Percentiles rank a stretch among this genome's conserved stretches.
phyloP scores from a whole-genome alignment of 1,139 yeast genomes.

The Saccharomyces pastorianus region DNA sequence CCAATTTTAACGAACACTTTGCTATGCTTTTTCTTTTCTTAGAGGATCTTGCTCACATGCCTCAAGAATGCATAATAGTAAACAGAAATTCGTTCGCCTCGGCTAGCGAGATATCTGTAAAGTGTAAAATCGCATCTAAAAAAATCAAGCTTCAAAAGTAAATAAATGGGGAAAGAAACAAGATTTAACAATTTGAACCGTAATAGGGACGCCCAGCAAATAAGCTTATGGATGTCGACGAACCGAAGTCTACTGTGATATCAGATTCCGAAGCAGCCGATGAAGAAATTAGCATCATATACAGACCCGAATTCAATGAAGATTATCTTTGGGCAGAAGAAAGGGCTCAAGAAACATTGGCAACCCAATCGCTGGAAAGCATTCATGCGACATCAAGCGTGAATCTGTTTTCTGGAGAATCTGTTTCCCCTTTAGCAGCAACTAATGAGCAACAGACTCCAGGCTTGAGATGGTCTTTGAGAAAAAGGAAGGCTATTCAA shows the following conservation, averaged over 20 bases:
- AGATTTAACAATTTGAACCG: not conserved
- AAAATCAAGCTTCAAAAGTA: not conserved
- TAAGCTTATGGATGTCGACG: not conserved
- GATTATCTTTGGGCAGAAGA: not conserved
- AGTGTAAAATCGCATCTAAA: not conserved
- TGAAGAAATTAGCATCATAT: not conserved
- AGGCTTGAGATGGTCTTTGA: constrained; percentile 12
- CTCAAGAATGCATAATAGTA: not conserved
- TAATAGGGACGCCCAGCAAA: not conserved
- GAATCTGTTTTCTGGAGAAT: not conserved
- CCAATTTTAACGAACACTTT: not conserved
- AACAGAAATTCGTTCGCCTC: not conserved
- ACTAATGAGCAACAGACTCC: not conserved
- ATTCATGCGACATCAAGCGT: not conserved
- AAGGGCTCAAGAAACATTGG: not conserved
- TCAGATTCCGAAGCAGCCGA: not conserved
- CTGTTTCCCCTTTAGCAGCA: not conserved
- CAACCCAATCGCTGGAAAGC: not conserved
- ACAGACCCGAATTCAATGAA: not conserved
- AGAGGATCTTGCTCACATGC: not conserved
- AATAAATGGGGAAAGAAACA: not conserved
- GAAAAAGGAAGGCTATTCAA: constrained; percentile 30
- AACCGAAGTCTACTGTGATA: not conserved
- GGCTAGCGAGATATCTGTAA: not conserved
- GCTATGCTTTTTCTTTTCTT: not conserved